Evolutionary conservation across 352 stramenopile genomes (phyloP), one percentile per base, ranked within the genome.

Genomic region (Saprolegnia diclina): DNA sequence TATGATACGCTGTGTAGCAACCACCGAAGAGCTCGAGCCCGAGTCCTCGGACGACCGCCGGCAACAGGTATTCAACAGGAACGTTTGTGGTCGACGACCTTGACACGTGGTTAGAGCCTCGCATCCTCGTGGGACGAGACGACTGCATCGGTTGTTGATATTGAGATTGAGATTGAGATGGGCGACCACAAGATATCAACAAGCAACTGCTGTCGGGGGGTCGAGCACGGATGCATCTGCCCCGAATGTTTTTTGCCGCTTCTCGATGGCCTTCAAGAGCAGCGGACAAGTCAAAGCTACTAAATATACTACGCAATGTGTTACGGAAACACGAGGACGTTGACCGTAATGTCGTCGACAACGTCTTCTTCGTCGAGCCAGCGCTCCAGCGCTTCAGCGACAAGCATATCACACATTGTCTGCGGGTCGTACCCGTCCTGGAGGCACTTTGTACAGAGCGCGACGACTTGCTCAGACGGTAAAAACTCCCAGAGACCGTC

Each of bases 401-500:
- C 75, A 6, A 92, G 76, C 45, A 79, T 77, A 38, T 88, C 80
- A 66, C 82, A 90, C 19, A 80, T 71, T 54, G 88, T 76, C 65
- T 92, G 82, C n/a, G 86, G 79, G 75, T 89, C 88, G 5, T 67
- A 67, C 0, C 56, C 71, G 19, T 80, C 70, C 26, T 73, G 29
- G 24, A 91, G 79, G 61, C 82, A 90, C 56, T 71, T 59, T 61
- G 74, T 65, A 10, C 91, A 78, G 66, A 91, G 84, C 38, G 77
- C 74, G 35, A 92, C 76, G 63, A 84, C 90, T 61, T 92, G 82
- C 21, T 87, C 78, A 16, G 74, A 83, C 45, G 77, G 78, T 74
- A 94, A 83, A 66, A 94, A 91, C 73, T 94, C 86, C 86, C 87
- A 94, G 26, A 95, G 77, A 22, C 87, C 87, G 57, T 95, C 86